Conservation (phyloP, 2,329 filamentous ascomycete species). For the Chaetomium sp. region DNA sequence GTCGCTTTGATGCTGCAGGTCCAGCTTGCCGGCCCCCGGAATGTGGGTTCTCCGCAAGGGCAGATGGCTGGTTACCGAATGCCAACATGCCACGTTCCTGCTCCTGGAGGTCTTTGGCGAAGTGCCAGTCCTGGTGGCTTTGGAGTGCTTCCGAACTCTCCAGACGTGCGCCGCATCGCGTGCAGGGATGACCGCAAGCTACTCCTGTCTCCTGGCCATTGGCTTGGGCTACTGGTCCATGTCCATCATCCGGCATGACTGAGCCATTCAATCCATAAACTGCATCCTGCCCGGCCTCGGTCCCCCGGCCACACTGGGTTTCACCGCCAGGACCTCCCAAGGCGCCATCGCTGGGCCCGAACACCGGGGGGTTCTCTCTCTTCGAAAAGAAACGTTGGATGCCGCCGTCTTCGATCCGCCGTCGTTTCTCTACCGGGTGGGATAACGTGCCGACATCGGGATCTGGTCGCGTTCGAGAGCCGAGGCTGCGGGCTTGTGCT, state of each 20-base stretch:
- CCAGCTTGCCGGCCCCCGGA: conserved; percentile 37
- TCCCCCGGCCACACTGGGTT: conserved; percentile 33
- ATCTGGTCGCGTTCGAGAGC: conserved; percentile 35
- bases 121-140: conserved; percentile 92
- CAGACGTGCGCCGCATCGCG: conserved; percentile 66
- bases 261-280: conserved; percentile 7
- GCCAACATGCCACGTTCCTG: conserved; percentile 57
- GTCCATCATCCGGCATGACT: conserved; percentile 19
- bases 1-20: conserved; percentile 46
- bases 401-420: conserved; percentile 50
- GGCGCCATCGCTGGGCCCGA: conserved; percentile 39
- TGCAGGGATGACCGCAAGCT: conserved; percentile 54
- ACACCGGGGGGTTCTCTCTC: conserved; percentile 23
- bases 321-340: conserved; percentile 34
- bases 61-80: conserved; percentile 46
- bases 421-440: conserved; percentile 44
- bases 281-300: conserved; percentile 14
- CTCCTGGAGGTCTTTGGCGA: conserved; percentile 79
- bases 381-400: conserved; percentile 62
- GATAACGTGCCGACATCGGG: conserved; percentile 29
- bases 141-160: conserved; percentile 59
- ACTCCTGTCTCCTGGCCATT: conserved; percentile 42
- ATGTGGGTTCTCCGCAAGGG: conserved; percentile 40
- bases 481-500: conserved; percentile 53
- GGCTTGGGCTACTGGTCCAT: conserved; percentile 31